Conservation (phyloP, 352 stramenopile genomes). For the Pythium chondricola region DNA sequence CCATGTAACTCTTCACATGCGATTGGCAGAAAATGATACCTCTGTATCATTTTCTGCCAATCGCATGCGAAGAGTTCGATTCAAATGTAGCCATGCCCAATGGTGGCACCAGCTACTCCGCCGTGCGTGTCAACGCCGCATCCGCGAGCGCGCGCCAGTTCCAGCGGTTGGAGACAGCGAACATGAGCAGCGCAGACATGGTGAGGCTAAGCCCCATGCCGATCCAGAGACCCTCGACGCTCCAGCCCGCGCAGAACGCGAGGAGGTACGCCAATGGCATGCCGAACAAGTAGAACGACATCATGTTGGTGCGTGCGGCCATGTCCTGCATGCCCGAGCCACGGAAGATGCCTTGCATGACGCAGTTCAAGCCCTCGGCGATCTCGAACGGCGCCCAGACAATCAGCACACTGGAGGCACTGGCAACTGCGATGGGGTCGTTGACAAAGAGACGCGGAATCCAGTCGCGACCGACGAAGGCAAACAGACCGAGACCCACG, state of each 20-base stretch:
- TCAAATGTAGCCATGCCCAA: no score
- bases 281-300: conserved; percentile 75
- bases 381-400: conserved; percentile 68
- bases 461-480: conserved; percentile 37
- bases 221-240: conserved; percentile 72
- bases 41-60: no score
- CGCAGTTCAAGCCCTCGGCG: conserved; percentile 64
- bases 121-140: conserved; percentile 26
- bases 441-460: conserved; percentile 53
- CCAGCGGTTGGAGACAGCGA: conserved; percentile 25
- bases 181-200: conserved; percentile 22
- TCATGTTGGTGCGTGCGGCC: conserved; percentile 55
- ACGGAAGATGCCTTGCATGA: conserved; percentile 70
- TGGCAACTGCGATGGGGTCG: conserved; percentile 28
- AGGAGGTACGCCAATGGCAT: conserved; percentile 60
- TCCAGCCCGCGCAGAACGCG: conserved; percentile 38
- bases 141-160: conserved; percentile 34
- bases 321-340: conserved; percentile 64
- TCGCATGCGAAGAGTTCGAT: no score
- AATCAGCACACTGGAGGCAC: conserved; percentile 36
- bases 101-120: conserved; percentile 11
- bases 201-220: conserved; percentile 61
- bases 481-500: conserved; percentile 24
- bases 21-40: no score
- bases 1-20: no score